Evolutionary conservation across 176 grass and related monocot genomes (phyloP).

Genomic region (Cenchrus fungigraminus): DNA sequence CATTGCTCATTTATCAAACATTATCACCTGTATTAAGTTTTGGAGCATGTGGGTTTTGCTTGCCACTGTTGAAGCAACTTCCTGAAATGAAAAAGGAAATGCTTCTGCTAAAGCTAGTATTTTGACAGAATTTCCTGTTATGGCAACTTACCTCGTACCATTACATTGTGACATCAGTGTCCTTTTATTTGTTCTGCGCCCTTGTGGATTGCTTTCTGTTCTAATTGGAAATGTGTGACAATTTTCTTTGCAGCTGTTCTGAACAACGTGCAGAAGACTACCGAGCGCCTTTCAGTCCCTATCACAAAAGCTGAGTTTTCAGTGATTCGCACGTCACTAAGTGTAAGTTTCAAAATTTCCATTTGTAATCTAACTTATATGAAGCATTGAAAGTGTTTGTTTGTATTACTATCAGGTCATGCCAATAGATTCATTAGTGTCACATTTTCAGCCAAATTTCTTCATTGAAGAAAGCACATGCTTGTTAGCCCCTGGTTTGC

Average conservation of each 20-base stretch:
- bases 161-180: not conserved
- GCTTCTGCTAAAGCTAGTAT: conserved; percentile 4
- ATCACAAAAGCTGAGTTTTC: conserved; percentile 93
- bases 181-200: not conserved
- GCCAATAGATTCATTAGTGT: conserved; percentile 10
- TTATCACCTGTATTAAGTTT: not conserved
- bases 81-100: conserved; percentile 29
- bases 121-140: not conserved
- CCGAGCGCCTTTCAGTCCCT: conserved; percentile 72
- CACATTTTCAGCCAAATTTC: conserved; percentile 4
- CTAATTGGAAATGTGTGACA: conserved; percentile 13
- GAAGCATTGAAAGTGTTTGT: not conserved
- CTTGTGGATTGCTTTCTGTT: not conserved
- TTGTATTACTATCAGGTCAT: conserved; percentile 2
- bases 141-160: not conserved
- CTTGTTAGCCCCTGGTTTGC: not conserved
- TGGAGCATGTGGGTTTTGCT: not conserved
- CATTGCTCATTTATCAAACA: not conserved
- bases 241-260: conserved; percentile 66
- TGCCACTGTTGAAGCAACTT: conserved; percentile 25
- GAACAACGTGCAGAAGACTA: conserved; percentile 66
- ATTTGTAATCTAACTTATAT: conserved; percentile 20
- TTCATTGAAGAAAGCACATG: not conserved
- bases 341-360: conserved; percentile 64
- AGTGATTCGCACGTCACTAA: conserved; percentile 76